These are phyloP conservation scores for Cryphonectria naterciae DNA, from an alignment of 2,329 filamentous ascomycete species.

Conservation along the genomic window DNA sequence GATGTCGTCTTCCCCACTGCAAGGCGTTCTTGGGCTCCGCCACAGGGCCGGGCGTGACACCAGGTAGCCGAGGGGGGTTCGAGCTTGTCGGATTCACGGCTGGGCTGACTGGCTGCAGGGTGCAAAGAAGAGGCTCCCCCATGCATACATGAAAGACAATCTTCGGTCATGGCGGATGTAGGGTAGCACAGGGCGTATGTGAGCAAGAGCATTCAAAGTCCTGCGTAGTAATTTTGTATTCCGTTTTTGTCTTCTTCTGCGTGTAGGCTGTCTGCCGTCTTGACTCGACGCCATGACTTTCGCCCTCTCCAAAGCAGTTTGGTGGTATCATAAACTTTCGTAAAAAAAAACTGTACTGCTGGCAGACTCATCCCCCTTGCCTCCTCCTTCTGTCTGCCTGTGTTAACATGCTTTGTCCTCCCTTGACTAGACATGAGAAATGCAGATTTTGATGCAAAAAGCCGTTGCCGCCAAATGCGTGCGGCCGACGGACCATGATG, in stretches of 20 bases:
- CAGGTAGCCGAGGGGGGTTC: neutral
- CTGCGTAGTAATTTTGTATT: constrained; percentile 1
- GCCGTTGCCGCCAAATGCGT: neutral
- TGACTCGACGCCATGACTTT: neutral
- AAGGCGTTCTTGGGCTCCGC: neutral
- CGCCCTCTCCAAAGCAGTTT: constrained; percentile 5
- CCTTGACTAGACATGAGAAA: constrained; percentile 12
- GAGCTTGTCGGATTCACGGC: neutral
- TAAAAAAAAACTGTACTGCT: constrained; percentile 21
- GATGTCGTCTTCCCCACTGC: neutral
- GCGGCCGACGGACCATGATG: constrained; percentile 15
- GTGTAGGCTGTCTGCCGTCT: constrained; percentile 3
- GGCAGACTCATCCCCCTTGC: constrained; percentile 11
- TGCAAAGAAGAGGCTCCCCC: neutral
- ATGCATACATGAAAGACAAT: neutral
- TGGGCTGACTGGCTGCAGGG: neutral
- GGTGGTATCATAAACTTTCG: constrained; percentile 28
- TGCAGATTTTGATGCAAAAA: constrained; percentile 6
- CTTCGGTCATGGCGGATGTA: neutral
- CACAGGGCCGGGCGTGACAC: neutral
- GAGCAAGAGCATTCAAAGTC: neutral
- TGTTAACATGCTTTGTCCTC: neutral
- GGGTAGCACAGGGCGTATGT: neutral
- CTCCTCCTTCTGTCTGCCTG: neutral
- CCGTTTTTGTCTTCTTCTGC: neutral